Conservation (phyloP, 1,284 basidiomycete genomes). For the Puccinia triticina region DNA sequence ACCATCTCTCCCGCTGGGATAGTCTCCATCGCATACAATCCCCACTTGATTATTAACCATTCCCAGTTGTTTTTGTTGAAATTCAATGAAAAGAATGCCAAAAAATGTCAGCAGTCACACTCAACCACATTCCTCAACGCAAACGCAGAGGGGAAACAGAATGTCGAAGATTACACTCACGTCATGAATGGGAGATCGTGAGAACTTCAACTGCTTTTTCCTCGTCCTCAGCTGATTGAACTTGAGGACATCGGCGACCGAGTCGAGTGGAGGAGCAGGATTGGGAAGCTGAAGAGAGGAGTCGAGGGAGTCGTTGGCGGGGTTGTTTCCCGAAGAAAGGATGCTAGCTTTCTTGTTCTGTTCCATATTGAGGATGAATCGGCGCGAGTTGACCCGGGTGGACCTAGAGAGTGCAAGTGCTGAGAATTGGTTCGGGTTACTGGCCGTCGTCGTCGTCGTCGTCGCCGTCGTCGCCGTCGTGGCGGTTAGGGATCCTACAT, state of each 20-base stretch:
- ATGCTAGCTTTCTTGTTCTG: conserved; percentile 74
- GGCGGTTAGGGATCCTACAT: conserved; percentile 58
- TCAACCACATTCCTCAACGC: neutral
- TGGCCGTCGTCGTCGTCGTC: conserved; percentile 64
- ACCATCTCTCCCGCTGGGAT: conserved; percentile 97
- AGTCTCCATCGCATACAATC: conserved; percentile 63
- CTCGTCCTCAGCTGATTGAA: conserved; percentile 97
- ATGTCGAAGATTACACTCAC: conserved; percentile 96
- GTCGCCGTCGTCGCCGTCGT: conserved; percentile 60
- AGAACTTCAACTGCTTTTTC: conserved; percentile 96
- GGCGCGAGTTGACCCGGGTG: conserved; percentile 90
- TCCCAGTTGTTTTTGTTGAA: neutral
- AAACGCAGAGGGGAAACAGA: conserved; percentile 14
- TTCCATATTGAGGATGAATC: conserved; percentile 89
- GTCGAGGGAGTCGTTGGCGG: neutral
- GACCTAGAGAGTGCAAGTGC: conserved; percentile 78
- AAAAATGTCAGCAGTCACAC: neutral
- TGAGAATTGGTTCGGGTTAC: conserved; percentile 63
- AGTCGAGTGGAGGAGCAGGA: conserved; percentile 54
- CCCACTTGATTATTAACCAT: conserved; percentile 26
- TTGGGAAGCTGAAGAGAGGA: neutral
- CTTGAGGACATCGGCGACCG: conserved; percentile 72
- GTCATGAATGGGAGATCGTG: conserved; percentile 93
- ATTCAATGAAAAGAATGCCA: neutral
- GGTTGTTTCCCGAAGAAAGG: conserved; percentile 5